Evolutionary conservation across 163 green algal genomes (phyloP).

Genomic region (Scenedesmus sp.): DNA sequence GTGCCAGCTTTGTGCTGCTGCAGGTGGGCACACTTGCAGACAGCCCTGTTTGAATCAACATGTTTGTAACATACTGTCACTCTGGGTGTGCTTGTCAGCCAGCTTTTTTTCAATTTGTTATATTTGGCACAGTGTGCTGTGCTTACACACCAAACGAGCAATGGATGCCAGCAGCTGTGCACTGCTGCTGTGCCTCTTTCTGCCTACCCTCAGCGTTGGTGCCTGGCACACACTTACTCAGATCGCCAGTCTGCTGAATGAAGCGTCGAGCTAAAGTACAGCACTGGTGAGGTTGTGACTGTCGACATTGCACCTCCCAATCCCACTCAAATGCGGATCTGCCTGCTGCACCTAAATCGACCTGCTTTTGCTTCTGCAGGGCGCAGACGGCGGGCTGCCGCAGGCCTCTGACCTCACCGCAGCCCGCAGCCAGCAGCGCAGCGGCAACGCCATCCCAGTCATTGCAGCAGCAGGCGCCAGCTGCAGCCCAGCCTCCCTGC

Average conservation of each 20-base stretch:
- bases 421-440: slow-evolving; percentile 68
- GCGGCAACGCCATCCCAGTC: slow-evolving; percentile 77
- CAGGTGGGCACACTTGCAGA: slow-evolving; percentile 48
- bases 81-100: neutral
- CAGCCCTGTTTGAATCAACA: neutral
- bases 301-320: no score
- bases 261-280: no score
- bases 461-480: slow-evolving; percentile 49
- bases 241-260: no score
- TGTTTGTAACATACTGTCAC: neutral
- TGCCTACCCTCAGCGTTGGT: neutral
- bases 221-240: neutral
- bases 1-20: slow-evolving; percentile 91
- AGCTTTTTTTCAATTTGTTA: neutral
- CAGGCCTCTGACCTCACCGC: neutral
- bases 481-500: neutral
- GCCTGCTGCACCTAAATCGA: neutral
- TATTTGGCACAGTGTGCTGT: no score
- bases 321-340: neutral
- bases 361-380: neutral
- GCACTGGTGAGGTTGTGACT: no score
- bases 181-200: neutral
- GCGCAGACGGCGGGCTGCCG: neutral
- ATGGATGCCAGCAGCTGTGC: no score
- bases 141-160: no score